These are phyloP conservation scores for Salix suchowensis DNA, from an alignment of 345 rosid species.

Conservation along the genomic window DNA sequence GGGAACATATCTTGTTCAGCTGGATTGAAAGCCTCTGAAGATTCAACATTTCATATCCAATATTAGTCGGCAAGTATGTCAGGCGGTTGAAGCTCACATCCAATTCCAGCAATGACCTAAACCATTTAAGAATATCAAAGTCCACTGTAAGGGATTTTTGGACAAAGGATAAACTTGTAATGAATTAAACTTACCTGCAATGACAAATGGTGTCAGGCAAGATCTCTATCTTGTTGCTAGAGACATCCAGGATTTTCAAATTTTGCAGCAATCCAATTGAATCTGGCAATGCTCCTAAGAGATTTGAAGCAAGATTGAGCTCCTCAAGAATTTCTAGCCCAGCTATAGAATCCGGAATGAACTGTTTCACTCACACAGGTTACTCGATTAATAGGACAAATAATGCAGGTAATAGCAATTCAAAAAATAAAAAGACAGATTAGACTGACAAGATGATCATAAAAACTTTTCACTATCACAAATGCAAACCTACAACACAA, in stretches of 20 bases:
- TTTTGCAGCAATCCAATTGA: constrained; percentile 69
- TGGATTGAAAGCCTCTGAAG: constrained; percentile 60
- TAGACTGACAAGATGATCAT: not conserved
- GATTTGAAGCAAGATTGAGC: constrained; percentile 71
- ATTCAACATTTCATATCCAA: constrained; percentile 58
- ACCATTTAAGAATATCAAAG: not conserved
- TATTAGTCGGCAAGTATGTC: constrained; percentile 77
- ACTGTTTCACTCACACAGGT: constrained; percentile 37
- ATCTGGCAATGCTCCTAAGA: constrained; percentile 66
- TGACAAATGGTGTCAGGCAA: constrained; percentile 70
- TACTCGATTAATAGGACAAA: not conserved
- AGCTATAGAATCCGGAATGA: constrained; percentile 79
- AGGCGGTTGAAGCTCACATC: constrained; percentile 79
- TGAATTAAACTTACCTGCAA: constrained; percentile 56
- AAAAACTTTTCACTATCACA: not conserved
- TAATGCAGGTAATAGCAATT: not conserved
- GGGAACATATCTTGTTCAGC: constrained; percentile 67
- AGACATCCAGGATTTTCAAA: constrained; percentile 61
- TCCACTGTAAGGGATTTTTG: not conserved
- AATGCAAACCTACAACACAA: not conserved
- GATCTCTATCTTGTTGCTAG: constrained; percentile 65
- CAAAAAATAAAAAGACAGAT: not conserved
- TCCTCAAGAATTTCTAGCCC: constrained; percentile 75
- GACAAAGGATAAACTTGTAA: not conserved
- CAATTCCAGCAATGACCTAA: constrained; percentile 65